Evolutionary conservation across 2,329 filamentous ascomycete genomes (phyloP).

Genomic region (Trichoderma sp.): DNA sequence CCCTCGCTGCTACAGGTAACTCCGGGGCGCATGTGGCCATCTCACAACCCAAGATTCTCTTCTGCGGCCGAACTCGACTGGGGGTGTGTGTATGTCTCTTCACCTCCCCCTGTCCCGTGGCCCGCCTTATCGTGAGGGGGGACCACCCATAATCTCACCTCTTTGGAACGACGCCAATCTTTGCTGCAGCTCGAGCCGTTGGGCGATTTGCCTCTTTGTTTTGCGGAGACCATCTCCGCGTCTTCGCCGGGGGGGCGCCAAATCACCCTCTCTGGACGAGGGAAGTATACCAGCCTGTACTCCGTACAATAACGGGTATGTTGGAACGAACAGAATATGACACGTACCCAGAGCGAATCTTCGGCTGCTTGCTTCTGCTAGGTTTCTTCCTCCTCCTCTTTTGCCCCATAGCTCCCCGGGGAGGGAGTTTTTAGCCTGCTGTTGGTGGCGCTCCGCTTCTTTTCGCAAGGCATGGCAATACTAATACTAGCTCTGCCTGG

Average conservation of each 20-base stretch:
- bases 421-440: background rate
- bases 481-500: conserved; percentile 9
- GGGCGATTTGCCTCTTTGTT: background rate
- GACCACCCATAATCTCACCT: conserved; percentile 5
- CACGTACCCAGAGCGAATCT: background rate
- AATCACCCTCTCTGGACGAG: no score
- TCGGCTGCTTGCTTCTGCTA: background rate
- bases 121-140: background rate
- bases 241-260: conserved; percentile 1
- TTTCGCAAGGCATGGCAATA: conserved; percentile 12
- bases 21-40: background rate
- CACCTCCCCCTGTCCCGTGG: background rate
- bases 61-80: background rate
- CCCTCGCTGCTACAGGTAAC: background rate
- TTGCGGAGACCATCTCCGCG: background rate
- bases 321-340: background rate
- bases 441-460: background rate
- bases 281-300: no score
- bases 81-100: background rate
- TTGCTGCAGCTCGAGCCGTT: background rate
- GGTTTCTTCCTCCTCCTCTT: background rate
- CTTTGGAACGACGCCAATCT: background rate
- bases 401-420: background rate
- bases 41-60: background rate
- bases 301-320: no score